Evolutionary conservation across 2,329 filamentous ascomycete genomes (phyloP).

Genomic region (Ceratocystis alfenasii): DNA sequence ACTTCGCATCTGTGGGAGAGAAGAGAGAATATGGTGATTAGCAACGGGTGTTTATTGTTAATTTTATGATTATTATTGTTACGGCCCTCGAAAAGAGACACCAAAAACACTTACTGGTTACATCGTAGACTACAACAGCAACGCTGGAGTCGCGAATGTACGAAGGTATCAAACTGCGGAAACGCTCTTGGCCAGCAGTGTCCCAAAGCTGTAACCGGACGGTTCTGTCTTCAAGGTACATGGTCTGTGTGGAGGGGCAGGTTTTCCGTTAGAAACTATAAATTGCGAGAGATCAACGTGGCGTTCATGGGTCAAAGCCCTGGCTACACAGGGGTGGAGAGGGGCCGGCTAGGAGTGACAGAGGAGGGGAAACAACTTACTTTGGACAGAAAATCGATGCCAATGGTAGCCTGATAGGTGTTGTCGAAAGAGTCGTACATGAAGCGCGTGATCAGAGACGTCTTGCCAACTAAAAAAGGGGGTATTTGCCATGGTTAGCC

Average conservation of each 20-base stretch:
- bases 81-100: too few relatives aligned
- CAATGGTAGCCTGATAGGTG: constrained; percentile 98
- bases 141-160: constrained; percentile 98
- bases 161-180: constrained; percentile 90
- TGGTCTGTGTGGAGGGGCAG: constrained; percentile 53
- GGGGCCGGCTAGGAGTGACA: background rate
- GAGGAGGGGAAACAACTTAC: constrained; percentile 34
- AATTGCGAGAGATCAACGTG: constrained; percentile 4
- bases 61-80: too few relatives aligned
- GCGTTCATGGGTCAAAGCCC: constrained; percentile 4
- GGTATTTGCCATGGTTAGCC: constrained; percentile 17
- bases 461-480: constrained; percentile 70
- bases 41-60: background rate
- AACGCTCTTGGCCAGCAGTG: constrained; percentile 93
- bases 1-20: constrained; percentile 58
- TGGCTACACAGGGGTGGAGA: constrained; percentile 1
- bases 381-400: constrained; percentile 98
- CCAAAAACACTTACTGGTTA: constrained; percentile 54
- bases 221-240: constrained; percentile 98
- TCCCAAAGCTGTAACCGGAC: constrained; percentile 97
- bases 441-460: constrained; percentile 94
- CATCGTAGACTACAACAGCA: constrained; percentile 97
- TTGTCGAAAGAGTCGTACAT: constrained; percentile 99
- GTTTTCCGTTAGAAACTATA: constrained; percentile 3
- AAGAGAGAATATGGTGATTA: too few relatives aligned